Percentiles rank a stretch among this genome's conserved stretches.
phyloP scores from a whole-genome alignment of 2,329 filamentous ascomycete species.

The Rhynchosporium graminicola region DNA sequence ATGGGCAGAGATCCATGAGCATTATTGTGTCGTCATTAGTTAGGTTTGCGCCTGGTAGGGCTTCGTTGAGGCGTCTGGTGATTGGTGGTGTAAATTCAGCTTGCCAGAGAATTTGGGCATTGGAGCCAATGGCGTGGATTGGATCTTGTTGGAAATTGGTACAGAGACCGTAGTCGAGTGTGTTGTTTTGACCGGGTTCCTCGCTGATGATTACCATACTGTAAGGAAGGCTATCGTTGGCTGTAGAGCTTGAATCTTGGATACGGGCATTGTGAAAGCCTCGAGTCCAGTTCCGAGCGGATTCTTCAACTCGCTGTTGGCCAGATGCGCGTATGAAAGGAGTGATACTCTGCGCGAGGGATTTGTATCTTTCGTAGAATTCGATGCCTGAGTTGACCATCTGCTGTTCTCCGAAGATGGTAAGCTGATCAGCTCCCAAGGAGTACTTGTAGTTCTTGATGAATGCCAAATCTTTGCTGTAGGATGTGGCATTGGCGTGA shows the following conservation, averaged over 20 bases:
- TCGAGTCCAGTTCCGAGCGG: constrained; percentile 72
- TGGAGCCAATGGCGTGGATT: constrained; percentile 49
- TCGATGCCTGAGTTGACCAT: constrained; percentile 74
- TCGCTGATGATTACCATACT: constrained; percentile 71
- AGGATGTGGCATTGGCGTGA: constrained; percentile 55
- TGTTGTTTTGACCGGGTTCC: constrained; percentile 70
- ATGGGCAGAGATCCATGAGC: constrained; percentile 89
- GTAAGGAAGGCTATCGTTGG: constrained; percentile 49
- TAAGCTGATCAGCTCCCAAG: constrained; percentile 70
- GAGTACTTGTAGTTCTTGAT: constrained; percentile 70
- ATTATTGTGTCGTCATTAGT: constrained; percentile 62
- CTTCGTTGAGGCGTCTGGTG: constrained; percentile 65
- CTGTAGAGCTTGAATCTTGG: constrained; percentile 43
- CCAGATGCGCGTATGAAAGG: constrained; percentile 75
- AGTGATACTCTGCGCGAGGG: constrained; percentile 56
- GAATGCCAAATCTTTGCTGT: constrained; percentile 67
- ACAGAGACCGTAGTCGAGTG: constrained; percentile 74
- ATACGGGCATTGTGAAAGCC: constrained; percentile 63
- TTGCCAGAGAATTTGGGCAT: constrained; percentile 59
- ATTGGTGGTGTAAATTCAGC: constrained; percentile 67
- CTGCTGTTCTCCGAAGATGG: constrained; percentile 66
- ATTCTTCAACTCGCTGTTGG: constrained; percentile 70
- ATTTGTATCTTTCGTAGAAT: constrained; percentile 73
- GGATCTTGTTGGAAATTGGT: constrained; percentile 65
- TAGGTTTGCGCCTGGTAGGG: constrained; percentile 68